phyloP scores from a whole-genome alignment of 2,329 filamentous ascomycete genomes.

The Ophiostoma fasciatum region DNA sequence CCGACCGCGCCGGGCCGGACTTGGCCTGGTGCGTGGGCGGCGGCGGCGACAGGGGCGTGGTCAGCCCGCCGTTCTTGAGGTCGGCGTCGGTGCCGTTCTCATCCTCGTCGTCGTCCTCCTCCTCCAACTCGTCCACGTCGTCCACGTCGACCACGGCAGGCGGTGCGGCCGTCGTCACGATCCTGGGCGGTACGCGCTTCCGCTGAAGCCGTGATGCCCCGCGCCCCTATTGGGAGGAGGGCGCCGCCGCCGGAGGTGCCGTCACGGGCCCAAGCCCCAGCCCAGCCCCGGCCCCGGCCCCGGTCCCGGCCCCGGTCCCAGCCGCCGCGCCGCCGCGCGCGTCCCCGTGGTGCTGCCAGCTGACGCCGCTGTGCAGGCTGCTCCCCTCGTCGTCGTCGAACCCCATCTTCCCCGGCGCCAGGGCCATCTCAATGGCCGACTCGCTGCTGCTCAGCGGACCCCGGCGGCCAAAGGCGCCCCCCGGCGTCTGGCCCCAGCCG shows the following conservation, averaged over 20 bases:
- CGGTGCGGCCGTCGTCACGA: background rate
- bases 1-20: background rate
- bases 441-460: constrained; percentile 2
- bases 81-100: background rate
- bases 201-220: constrained; percentile 11
- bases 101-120: background rate
- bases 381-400: constrained; percentile 1
- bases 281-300: too few species aligned
- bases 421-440: constrained; percentile 9
- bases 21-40: constrained; percentile 6
- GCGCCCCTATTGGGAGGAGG: constrained; percentile 9
- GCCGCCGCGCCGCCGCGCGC: too few species aligned
- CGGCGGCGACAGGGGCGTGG: constrained; percentile 10
- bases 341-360: background rate
- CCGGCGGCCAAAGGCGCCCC: too few species aligned
- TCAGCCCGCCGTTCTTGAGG: background rate
- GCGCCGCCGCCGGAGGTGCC: background rate
- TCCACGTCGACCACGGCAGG: background rate
- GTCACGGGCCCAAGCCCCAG: background rate
- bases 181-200: constrained; percentile 8
- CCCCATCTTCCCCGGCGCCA: background rate
- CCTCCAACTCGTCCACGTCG: background rate
- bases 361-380: background rate
- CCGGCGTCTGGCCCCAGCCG: too few species aligned
- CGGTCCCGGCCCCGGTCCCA: too few species aligned